Evolutionary conservation across 2,329 filamentous ascomycete genomes (phyloP), one percentile per base, ranked within the genome.

Genomic region (Aspergillus fijiensis): DNA sequence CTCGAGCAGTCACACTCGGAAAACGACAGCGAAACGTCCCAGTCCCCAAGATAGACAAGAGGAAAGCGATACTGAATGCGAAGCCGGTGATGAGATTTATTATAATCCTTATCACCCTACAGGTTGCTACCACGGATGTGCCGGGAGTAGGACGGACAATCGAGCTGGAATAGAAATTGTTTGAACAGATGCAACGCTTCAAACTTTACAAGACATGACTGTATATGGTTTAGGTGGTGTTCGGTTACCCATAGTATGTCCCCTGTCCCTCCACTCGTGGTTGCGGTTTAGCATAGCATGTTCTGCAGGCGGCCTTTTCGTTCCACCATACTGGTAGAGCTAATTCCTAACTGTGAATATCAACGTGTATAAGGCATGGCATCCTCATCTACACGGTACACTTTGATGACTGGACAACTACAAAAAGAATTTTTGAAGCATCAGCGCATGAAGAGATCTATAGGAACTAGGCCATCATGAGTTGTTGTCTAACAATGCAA

Each of bases 51-150:
- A 56, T n/a, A 64, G 65, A 64, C 86, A 89, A 65, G 87, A 82
- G 1, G 89, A 90, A 55, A 88, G 89, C 63, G 89, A 91, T 67
- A 87, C 84, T 2, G 90, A 91, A 70, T 85, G 89, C 63, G 80
- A 88, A 54, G 90, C 90, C 71, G 80, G 61, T 16, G 77, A 70
- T 0, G 77, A 75, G 58, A 80, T 77, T 6, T 80, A 82, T 65
- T 85, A 85, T 69, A 79, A 85, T 69, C 82, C 83, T 35, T 74
- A 74, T 14, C 77, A 73, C 55, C 82, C 82, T 25, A 84, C 82
- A 3, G 81, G 76, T 27, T 85, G 83, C 69, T 74, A 70, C 62
- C 62, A 65, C 25, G 71, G 66, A 5, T 81, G 80, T 68, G 56
- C 63, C 5, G 72, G 75, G 11, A 25, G 47, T 29, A 51, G 31